A percentile compares a stretch with the other conserved stretches of the same genome.
Evolutionary conservation across 2,329 filamentous ascomycete species (phyloP).

Genomic region (Ascosphaera aggregata): DNA sequence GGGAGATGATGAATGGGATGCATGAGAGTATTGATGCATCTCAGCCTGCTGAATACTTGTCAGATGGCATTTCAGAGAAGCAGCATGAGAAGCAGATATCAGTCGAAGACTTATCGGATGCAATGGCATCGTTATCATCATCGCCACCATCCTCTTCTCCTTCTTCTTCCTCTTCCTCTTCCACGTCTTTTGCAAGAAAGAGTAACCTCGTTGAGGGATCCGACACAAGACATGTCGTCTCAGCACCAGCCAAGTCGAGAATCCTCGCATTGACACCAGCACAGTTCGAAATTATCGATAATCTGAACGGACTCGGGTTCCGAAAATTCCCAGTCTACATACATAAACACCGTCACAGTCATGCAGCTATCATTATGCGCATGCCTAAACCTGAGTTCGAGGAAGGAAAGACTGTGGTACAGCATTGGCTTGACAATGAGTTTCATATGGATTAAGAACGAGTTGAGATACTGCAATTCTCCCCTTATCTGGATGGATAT

Average conservation of each 20-base stretch:
- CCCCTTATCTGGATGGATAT: too few relatives aligned
- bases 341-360: constrained; percentile 48
- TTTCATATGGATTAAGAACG: constrained; percentile 27
- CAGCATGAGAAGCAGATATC: neutral
- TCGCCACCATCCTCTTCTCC: constrained; percentile 8
- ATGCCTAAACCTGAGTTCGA: constrained; percentile 40
- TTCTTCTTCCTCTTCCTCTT: neutral
- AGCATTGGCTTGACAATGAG: constrained; percentile 56
- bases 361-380: constrained; percentile 77
- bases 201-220: too few relatives aligned
- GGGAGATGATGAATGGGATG: constrained; percentile 54
- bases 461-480: too few relatives aligned
- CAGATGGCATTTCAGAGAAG: constrained; percentile 24
- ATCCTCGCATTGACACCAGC: constrained; percentile 54
- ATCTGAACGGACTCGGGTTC: constrained; percentile 41
- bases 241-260: too few relatives aligned
- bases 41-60: constrained; percentile 49
- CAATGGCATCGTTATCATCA: constrained; percentile 9
- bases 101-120: neutral
- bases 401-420: constrained; percentile 56
- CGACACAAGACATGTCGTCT: too few relatives aligned
- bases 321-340: constrained; percentile 31
- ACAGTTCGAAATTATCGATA: constrained; percentile 69
- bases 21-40: constrained; percentile 49
- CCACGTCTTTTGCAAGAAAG: constrained; percentile 17